Percentiles rank a stretch among this genome's conserved stretches.
These are phyloP conservation scores for Candida rishiriensis DNA, from an alignment of 805 yeast genomes.

Conservation along the genomic window DNA sequence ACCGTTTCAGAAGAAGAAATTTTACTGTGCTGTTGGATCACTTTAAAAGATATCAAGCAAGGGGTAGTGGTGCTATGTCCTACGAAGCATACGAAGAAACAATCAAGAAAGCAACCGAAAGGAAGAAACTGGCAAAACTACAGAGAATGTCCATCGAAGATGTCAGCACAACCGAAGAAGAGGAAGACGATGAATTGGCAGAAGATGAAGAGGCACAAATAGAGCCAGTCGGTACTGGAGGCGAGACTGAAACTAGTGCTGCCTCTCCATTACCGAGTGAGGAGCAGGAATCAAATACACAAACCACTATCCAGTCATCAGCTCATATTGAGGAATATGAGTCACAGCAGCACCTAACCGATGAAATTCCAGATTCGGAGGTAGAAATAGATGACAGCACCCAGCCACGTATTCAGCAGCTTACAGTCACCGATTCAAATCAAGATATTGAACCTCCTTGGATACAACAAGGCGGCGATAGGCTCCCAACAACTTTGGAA, in stretches of 20 bases:
- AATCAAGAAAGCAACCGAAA: slow-evolving; percentile 6
- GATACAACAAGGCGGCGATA: neutral
- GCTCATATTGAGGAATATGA: neutral
- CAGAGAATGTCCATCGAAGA: slow-evolving; percentile 13
- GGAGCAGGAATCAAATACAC: neutral
- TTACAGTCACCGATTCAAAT: no score
- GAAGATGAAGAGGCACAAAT: neutral
- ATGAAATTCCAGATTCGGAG: neutral
- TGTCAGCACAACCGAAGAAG: slow-evolving; percentile 16
- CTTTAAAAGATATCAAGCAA: slow-evolving; percentile 23
- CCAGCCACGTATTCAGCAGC: neutral
- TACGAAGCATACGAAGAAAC: slow-evolving; percentile 24
- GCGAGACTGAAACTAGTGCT: neutral
- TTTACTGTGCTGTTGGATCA: slow-evolving; percentile 27
- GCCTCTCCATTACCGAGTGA: neutral
- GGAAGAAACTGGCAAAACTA: slow-evolving; percentile 9
- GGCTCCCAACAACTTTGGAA: neutral
- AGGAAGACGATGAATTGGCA: slow-evolving; percentile 5
- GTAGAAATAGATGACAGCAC: neutral
- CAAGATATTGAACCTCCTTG: no score
- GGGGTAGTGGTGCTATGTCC: slow-evolving; percentile 19
- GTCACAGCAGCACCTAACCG: neutral
- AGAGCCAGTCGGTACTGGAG: neutral
- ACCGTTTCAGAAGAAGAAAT: slow-evolving; percentile 26
- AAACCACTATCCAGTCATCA: neutral